These are phyloP conservation scores for Lagenidium giganteum DNA, from an alignment of 352 stramenopile genomes.

Conservation along the genomic window DNA sequence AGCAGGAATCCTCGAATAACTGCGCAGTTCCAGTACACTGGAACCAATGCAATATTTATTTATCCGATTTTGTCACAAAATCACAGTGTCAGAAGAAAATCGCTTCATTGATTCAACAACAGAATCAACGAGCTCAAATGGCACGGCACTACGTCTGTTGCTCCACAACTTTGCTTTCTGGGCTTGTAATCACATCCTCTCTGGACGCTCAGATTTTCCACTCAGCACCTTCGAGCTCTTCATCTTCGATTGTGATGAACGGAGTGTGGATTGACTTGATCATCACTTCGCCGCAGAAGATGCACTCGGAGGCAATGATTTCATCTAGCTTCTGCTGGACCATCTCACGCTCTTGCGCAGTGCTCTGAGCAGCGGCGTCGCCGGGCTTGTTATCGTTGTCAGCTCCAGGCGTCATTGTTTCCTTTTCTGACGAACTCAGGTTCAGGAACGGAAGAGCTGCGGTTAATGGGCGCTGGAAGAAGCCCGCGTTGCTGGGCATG, in stretches of 20 bases:
- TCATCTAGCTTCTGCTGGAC: constrained; percentile 92
- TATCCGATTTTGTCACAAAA: no score
- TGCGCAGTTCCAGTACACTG: no score
- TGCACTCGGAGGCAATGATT: constrained; percentile 92
- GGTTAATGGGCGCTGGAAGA: constrained; percentile 70
- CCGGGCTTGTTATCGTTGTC: constrained; percentile 36
- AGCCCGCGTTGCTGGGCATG: constrained; percentile 61
- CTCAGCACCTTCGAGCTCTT: constrained; percentile 69
- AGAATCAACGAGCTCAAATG: no score
- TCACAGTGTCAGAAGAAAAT: no score
- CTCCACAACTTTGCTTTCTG: no score
- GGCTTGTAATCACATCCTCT: no score
- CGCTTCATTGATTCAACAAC: no score
- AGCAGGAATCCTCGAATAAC: no score
- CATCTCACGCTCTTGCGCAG: constrained; percentile 85
- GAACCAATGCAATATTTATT: no score
- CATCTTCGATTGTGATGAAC: constrained; percentile 88
- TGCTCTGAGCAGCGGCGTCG: constrained; percentile 59
- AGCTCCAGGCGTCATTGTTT: constrained; percentile 50
- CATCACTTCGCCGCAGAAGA: constrained; percentile 94
- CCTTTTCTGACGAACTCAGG: constrained; percentile 63
- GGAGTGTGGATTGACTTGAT: constrained; percentile 92
- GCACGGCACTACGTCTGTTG: no score
- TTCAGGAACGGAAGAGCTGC: constrained; percentile 56
- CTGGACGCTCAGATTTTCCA: constrained; percentile 86